phyloP scores from a whole-genome alignment of 805 yeast species.

The Saccharomycopsis amapae region DNA sequence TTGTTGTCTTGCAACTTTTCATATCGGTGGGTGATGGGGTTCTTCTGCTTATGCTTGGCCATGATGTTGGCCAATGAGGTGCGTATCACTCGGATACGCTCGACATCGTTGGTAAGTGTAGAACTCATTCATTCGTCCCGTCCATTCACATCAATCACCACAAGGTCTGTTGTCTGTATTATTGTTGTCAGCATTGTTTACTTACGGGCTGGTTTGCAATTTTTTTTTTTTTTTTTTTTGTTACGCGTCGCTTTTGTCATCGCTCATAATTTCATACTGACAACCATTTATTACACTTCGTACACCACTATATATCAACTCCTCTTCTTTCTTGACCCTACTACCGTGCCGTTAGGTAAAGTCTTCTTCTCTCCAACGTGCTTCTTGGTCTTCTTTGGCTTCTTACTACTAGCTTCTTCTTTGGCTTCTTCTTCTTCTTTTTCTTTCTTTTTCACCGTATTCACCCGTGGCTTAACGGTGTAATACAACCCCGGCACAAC shows the following conservation, averaged over 20 bases:
- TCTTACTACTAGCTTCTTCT: constrained; percentile 16
- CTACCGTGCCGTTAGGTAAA: constrained; percentile 57
- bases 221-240: too few relatives aligned
- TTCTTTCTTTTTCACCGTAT: neutral
- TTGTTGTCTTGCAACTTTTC: neutral
- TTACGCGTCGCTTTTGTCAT: too few relatives aligned
- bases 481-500: constrained; percentile 20
- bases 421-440: constrained; percentile 1
- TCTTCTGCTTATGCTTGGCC: constrained; percentile 1
- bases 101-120: constrained; percentile 3
- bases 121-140: neutral
- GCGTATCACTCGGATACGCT: constrained; percentile 6
- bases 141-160: neutral
- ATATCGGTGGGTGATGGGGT: neutral
- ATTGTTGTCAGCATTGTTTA: neutral
- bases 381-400: constrained; percentile 26
- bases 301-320: neutral
- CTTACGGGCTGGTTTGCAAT: neutral
- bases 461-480: neutral
- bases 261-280: neutral
- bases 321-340: constrained; percentile 26
- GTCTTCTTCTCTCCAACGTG: constrained; percentile 39
- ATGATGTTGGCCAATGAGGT: constrained; percentile 6
- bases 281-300: neutral
- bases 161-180: neutral